phyloP scores from a whole-genome alignment of 192 early-diverging fungal species.

The Polychytrium aggregatum region DNA sequence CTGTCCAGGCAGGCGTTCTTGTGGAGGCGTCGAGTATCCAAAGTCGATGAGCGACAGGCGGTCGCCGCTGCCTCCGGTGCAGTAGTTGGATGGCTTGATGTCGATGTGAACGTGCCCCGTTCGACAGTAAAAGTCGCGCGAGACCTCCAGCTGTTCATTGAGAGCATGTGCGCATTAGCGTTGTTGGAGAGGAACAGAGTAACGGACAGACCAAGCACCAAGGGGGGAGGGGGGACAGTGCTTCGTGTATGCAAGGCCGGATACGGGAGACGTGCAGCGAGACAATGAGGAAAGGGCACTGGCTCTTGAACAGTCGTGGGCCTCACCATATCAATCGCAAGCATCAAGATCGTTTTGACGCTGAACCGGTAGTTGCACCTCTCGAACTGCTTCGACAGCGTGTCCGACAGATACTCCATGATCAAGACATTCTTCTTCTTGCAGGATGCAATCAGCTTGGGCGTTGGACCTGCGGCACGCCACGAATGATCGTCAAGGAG shows the following conservation, averaged over 20 bases:
- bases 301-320: no score
- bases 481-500: no score
- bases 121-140: conserved; percentile 5
- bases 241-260: no score
- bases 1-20: conserved; percentile 14
- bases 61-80: conserved; percentile 5
- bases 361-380: conserved; percentile 7
- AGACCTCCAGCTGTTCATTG: conserved; percentile 3
- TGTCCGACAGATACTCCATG: conserved; percentile 17
- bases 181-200: neutral
- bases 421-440: conserved; percentile 4
- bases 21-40: conserved; percentile 20
- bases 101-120: conserved; percentile 16
- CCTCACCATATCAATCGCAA: conserved; percentile 12
- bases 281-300: neutral
- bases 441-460: conserved; percentile 3
- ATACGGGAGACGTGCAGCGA: no score
- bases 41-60: conserved; percentile 20
- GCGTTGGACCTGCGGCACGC: conserved; percentile 8
- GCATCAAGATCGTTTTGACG: conserved; percentile 13
- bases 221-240: no score
- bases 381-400: conserved; percentile 9
- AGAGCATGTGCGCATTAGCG: neutral
- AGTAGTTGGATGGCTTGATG: conserved; percentile 23
- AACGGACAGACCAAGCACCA: no score